A percentile compares a stretch with the other conserved stretches of the same genome.
Conservation (phyloP, 345 rosid genomes). For the Salix brachista region DNA sequence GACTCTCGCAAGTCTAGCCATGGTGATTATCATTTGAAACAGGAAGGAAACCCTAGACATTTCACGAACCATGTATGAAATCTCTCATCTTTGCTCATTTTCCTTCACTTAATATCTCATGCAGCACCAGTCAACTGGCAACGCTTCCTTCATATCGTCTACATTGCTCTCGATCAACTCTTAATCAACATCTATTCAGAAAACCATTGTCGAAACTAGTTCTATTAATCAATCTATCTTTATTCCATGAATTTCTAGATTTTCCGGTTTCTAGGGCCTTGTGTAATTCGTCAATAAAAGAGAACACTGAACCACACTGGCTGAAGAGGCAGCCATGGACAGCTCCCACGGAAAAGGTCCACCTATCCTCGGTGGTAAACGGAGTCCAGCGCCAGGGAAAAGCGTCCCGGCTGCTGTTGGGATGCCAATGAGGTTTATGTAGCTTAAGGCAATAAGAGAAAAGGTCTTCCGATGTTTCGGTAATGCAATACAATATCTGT, state of each 20-base stretch:
- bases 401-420: constrained; percentile 86
- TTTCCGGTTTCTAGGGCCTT: constrained; percentile 60
- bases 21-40: not conserved
- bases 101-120: not conserved
- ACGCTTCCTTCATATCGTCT: not conserved
- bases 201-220: not conserved
- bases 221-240: constrained; percentile 36
- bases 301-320: constrained; percentile 87
- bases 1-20: not conserved
- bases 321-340: constrained; percentile 99
- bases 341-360: constrained; percentile 57
- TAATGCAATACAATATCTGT: no score
- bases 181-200: not conserved
- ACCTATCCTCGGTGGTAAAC: constrained; percentile 93
- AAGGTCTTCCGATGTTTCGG: constrained; percentile 59
- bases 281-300: constrained; percentile 67
- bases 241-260: constrained; percentile 49
- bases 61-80: not conserved
- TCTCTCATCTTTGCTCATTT: not conserved
- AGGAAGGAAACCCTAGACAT: not conserved
- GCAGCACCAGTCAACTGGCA: not conserved
- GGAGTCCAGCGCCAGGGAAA: constrained; percentile 56
- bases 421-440: constrained; percentile 61
- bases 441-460: constrained; percentile 70
- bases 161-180: not conserved